Percentiles rank a stretch among this genome's conserved stretches.
These are phyloP conservation scores for Huntiella savannae DNA, from an alignment of 2,329 filamentous ascomycete genomes.

Conservation along the genomic window DNA sequence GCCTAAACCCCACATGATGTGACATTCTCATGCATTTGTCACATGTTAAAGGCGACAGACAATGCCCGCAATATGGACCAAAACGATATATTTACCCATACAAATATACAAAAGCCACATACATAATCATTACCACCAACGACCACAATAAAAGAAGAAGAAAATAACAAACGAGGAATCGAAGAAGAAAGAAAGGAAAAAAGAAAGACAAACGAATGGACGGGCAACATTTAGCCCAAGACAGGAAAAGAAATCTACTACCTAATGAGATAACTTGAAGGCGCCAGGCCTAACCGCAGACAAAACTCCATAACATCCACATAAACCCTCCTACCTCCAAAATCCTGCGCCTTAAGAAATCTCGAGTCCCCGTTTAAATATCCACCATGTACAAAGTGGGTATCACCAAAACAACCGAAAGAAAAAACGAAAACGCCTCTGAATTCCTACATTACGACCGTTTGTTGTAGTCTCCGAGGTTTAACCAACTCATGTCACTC, in stretches of 20 bases:
- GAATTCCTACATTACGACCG: neutral
- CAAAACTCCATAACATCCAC: too few relatives aligned
- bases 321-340: too few relatives aligned
- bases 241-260: neutral
- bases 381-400: neutral
- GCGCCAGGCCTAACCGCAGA: too few relatives aligned
- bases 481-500: constrained; percentile 65
- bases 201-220: constrained; percentile 3
- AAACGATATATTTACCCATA: neutral
- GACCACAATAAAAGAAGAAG: neutral
- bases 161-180: neutral
- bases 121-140: constrained; percentile 5
- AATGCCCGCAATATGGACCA: neutral
- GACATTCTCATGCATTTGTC: too few relatives aligned
- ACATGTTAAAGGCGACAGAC: too few relatives aligned
- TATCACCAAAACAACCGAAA: constrained; percentile 2
- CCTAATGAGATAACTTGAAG: neutral
- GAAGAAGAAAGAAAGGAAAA: constrained; percentile 4
- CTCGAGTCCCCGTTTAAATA: too few relatives aligned
- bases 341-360: too few relatives aligned
- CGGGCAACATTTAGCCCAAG: neutral
- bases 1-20: too few relatives aligned
- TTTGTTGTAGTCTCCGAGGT: constrained; percentile 34
- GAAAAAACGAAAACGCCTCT: neutral
- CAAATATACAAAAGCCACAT: neutral